Base-by-base conservation (phyloP, 116 monocot species). In the Dioscorea cayenensis region DNA sequence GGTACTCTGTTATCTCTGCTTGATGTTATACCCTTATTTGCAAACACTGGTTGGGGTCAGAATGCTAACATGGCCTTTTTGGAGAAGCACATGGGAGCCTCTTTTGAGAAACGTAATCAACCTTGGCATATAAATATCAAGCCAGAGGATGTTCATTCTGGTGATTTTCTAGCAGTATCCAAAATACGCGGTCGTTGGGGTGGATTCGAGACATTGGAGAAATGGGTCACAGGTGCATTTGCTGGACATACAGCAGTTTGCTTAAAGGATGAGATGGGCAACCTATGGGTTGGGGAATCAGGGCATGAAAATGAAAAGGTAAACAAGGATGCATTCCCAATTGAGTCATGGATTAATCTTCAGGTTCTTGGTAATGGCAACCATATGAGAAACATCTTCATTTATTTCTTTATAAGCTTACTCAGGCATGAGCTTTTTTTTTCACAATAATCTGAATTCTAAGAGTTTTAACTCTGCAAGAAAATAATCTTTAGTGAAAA, bases 131-230 rank as follows among this genome's bases (percentile, higher is more conserved):
- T 83, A 38, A 77, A 48, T 25, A 91, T 95, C 71, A 81, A 73
- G 50, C 60, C 22, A 32, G 80, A 83, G 66, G 95, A 95, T 73
- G 81, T 95, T 51, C 78, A 92, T 79, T 89, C 92, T 3, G 95
- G 95, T 62, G 95, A 95, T 63, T 95, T 95, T 75, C 66, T 95
- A 69, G 95, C 92, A 21, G 69, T 92, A 4, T 95, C 95, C 66
- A 95, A 95, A 65, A 91, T 95, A 35, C 89, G 92, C 66, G 95
- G 95, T 17, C 91, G 95, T 60, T 95, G 95, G 92, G 95, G 95
- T 78, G 95, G 95, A 62, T 95, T 95, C 78, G 92, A 95, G 72
- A 92, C 92, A 36, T 70, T 95, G 64, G 95, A 95, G 68, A 95
- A 95, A 75, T 95, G 95, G 92, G 95, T 95, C 50, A 92, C 92